Evolutionary conservation across 768 basidiomycete genomes (phyloP), one percentile per base, ranked within the genome.

Genomic region (Stropharia rugosoannulata): DNA sequence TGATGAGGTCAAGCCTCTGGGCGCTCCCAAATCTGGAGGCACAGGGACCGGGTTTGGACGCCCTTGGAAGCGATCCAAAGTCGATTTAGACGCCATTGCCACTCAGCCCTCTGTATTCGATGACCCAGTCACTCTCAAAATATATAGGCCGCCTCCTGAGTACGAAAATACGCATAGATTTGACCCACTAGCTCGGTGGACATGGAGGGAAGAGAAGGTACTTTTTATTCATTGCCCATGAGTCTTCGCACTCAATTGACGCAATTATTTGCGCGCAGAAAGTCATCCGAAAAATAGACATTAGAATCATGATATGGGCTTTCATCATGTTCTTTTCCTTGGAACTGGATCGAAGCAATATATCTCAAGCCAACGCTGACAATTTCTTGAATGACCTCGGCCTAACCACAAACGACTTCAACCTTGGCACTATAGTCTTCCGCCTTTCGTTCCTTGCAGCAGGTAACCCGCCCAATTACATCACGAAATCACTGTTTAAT

Each of bases 101-200:
- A 86, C 85, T 0, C 83, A 82, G 58, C 80, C 77, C 0, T 84
- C 82, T 18, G 84, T 86, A 0, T 87, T 84, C 60, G 85, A 86
- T 57, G 80, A 86, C 58, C 81, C 82, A 0, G 59, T 60, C 4
- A 75, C 76, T 1, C 64, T 81, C 2, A 76, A 83, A 62, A 66
- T 69, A 4, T 85, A 84, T 65, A 72, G 76, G 0, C 84, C 84
- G 2, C 80, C 80, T 7, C 68, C 77, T 4, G 59, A 69, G 50
- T 86, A 83, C 54, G 85, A 87, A 68, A 86, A 86, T 61, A 61
- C 76, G 5, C 83, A 83, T 59, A 77, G 85, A 1, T 88, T 90
- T 61, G 83, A 89, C 63, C 81, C 84, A 1, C 49, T 67, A 13
- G 86, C 85, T 16, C 78, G 86, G 7, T 89, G 87, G 87, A 87